Evolutionary conservation across 164 flowering plant genomes (phyloP).

Genomic region (Kingdonia uniflora): DNA sequence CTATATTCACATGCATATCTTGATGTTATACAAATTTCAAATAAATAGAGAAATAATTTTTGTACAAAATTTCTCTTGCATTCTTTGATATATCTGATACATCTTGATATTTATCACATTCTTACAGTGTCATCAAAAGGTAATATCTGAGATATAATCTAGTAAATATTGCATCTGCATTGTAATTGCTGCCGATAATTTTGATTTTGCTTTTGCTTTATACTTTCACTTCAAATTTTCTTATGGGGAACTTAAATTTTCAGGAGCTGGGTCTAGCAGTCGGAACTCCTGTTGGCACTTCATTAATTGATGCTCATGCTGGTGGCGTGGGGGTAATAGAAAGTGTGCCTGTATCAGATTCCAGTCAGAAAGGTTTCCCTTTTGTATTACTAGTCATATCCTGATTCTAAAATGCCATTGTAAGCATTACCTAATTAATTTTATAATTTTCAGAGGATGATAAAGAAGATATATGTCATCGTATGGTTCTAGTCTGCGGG

Average conservation of each 20-base stretch:
- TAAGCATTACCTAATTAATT: neutral
- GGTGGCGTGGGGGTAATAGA: constrained; percentile 98
- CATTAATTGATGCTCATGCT: constrained; percentile 97
- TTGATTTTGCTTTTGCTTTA: neutral
- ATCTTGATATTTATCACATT: no score
- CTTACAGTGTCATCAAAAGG: no score
- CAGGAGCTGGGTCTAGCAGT: constrained; percentile 79
- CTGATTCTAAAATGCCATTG: no score
- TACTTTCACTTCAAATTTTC: neutral
- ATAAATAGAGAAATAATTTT: no score
- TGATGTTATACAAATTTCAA: no score
- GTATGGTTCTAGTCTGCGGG: constrained; percentile 93
- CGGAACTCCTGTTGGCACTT: constrained; percentile 89
- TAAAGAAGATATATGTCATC: constrained; percentile 49
- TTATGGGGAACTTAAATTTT: constrained; percentile 14
- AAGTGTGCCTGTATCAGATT: constrained; percentile 40
- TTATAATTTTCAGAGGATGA: constrained; percentile 37
- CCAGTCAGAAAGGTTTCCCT: constrained; percentile 40
- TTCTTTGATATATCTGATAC: no score
- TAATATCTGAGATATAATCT: no score
- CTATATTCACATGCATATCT: no score
- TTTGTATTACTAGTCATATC: neutral
- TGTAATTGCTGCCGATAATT: no score
- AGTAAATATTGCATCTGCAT: no score
- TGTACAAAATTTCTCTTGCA: no score